Evolutionary conservation across 2,329 filamentous ascomycete genomes (phyloP).

Genomic region (Byssochlamys sp.): DNA sequence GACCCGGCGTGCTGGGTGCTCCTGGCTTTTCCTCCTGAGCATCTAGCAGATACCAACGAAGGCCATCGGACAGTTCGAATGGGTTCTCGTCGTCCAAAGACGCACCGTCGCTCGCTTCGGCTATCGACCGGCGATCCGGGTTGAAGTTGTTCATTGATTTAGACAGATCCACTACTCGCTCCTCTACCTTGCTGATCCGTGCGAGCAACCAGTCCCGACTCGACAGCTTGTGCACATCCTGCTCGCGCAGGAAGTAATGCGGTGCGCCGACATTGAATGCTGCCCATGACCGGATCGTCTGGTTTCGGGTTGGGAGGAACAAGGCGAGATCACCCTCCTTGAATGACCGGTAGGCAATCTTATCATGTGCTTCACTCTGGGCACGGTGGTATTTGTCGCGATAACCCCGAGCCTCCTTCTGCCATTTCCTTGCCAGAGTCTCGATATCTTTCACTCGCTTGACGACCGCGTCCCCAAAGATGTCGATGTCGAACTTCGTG

Average conservation of each 20-base stretch:
- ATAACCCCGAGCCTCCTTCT: conserved; percentile 76
- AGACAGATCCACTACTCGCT: conserved; percentile 84
- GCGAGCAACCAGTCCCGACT: conserved; percentile 93
- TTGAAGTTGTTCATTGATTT: conserved; percentile 55
- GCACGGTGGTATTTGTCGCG: conserved; percentile 73
- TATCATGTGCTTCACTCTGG: conserved; percentile 81
- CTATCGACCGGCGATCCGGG: conserved; percentile 44
- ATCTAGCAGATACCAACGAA: conserved; percentile 93
- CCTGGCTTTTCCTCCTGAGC: conserved; percentile 85
- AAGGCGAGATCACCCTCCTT: conserved; percentile 91
- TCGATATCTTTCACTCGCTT: conserved; percentile 90
- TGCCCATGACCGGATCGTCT: conserved; percentile 89
- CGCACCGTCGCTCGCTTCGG: conserved; percentile 44
- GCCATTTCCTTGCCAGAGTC: conserved; percentile 83
- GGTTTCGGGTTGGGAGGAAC: conserved; percentile 88
- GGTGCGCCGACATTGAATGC: conserved; percentile 97
- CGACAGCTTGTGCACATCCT: conserved; percentile 74
- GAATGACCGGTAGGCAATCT: conserved; percentile 91
- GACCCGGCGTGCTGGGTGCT: conserved; percentile 81
- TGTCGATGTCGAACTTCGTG: conserved; percentile 70
- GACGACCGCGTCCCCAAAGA: conserved; percentile 73
- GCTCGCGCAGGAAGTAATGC: conserved; percentile 91
- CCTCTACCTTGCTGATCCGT: conserved; percentile 80
- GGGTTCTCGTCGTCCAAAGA: conserved; percentile 83
- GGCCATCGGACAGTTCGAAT: conserved; percentile 86